A percentile compares a stretch with the other conserved stretches of the same genome.
Evolutionary conservation across 2,329 filamentous ascomycete genomes (phyloP).

Genomic region (Shiraia sp.): DNA sequence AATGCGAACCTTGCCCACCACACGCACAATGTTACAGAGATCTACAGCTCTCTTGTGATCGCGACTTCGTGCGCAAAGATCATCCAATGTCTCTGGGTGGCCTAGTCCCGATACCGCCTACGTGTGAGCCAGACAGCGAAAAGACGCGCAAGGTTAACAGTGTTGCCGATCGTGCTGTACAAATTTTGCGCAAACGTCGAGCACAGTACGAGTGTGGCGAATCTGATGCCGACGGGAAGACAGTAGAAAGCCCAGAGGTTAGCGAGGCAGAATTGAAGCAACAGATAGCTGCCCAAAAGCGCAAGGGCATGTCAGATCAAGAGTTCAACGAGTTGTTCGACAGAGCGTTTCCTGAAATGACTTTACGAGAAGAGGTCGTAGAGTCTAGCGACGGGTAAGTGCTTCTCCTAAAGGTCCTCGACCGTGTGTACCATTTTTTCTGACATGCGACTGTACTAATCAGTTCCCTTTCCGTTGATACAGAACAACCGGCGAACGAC

Average conservation of each 20-base stretch:
- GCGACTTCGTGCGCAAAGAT: constrained; percentile 80
- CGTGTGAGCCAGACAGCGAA: constrained; percentile 92
- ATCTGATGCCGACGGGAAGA: constrained; percentile 64
- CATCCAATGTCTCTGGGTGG: constrained; percentile 85
- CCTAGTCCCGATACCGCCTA: constrained; percentile 80
- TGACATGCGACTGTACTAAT: constrained; percentile 67
- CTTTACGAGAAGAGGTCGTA: constrained; percentile 63
- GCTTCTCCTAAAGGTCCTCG: constrained; percentile 16
- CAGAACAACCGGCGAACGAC: constrained; percentile 70
- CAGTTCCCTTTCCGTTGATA: constrained; percentile 74
- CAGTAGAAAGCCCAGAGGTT: constrained; percentile 67
- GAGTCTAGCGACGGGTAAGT: constrained; percentile 63
- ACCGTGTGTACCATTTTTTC: constrained; percentile 28
- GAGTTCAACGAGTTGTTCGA: constrained; percentile 92
- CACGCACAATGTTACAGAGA: constrained; percentile 88
- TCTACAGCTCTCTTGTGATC: constrained; percentile 78
- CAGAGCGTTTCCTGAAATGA: constrained; percentile 73
- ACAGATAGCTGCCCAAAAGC: constrained; percentile 73
- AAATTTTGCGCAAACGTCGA: constrained; percentile 80
- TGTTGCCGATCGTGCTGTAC: constrained; percentile 84
- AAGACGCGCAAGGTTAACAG: constrained; percentile 85
- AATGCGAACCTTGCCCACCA: constrained; percentile 86
- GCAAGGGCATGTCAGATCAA: constrained; percentile 79
- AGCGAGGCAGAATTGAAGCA: constrained; percentile 73
- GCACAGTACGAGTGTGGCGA: constrained; percentile 92